Conservation (phyloP, 164 flowering plant genomes). For the Vitis amurensis region DNA sequence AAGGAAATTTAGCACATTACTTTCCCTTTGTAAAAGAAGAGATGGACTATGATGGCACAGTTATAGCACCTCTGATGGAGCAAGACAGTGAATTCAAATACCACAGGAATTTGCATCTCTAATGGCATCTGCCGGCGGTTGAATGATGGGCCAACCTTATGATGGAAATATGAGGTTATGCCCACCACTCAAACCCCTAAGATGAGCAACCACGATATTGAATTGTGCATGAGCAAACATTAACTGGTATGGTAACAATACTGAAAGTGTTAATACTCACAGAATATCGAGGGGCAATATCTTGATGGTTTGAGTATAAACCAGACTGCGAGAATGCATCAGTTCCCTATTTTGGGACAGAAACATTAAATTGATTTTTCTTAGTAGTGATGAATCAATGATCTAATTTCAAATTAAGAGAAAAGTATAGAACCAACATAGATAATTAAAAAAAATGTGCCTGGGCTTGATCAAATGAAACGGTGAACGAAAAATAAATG, state of each 20-base stretch:
- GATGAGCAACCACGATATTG: background rate
- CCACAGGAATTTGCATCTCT: background rate
- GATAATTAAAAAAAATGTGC: too few relatives aligned
- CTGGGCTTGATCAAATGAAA: too few relatives aligned
- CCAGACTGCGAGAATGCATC: slow-evolving; percentile 99
- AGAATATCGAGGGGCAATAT: slow-evolving; percentile 95
- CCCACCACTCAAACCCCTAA: background rate
- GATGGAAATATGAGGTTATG: background rate
- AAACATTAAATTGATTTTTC: background rate
- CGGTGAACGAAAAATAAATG: background rate
- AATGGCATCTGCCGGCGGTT: background rate
- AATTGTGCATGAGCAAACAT: background rate
- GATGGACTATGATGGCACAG: background rate
- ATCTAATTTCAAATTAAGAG: too few relatives aligned
- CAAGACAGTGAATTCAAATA: background rate
- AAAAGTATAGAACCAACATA: too few relatives aligned
- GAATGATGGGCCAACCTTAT: background rate
- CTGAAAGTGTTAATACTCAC: slow-evolving; percentile 45
- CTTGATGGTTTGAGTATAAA: slow-evolving; percentile 95
- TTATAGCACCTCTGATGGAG: background rate
- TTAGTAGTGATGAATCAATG: too few relatives aligned
- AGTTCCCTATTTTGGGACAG: slow-evolving; percentile 56
- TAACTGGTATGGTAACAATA: background rate
- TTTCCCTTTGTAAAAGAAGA: background rate
- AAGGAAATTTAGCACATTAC: background rate